Conservation (phyloP, 495 filamentous ascomycete genomes). For the Diplogelasinospora grovesii region DNA sequence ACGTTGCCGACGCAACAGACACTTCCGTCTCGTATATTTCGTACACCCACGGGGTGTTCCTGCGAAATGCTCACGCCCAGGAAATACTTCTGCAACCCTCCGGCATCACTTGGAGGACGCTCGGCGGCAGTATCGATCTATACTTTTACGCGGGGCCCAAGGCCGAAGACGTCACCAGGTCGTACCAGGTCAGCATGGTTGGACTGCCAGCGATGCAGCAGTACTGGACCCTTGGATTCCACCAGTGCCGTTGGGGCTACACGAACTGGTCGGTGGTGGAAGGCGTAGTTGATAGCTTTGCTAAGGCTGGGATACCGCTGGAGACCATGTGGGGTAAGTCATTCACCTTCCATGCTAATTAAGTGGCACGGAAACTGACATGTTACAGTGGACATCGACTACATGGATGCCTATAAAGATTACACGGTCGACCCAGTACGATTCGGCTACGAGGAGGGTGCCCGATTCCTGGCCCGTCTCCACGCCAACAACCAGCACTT, state of each 20-base stretch:
- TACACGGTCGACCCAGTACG: conserved; percentile 68
- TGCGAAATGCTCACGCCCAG: conserved; percentile 72
- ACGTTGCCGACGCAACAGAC: conserved; percentile 49
- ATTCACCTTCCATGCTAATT: not conserved
- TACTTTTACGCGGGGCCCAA: conserved; percentile 74
- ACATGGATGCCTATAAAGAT: conserved; percentile 62
- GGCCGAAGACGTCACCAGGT: conserved; percentile 60
- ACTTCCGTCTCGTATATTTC: conserved; percentile 50
- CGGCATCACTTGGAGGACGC: conserved; percentile 70
- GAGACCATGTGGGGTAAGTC: conserved; percentile 66
- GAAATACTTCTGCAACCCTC: conserved; percentile 60
- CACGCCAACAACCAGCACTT: conserved; percentile 66
- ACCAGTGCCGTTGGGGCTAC: conserved; percentile 83
- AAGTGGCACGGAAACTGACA: conserved; percentile 30
- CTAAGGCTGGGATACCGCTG: conserved; percentile 63
- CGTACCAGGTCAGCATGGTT: conserved; percentile 64
- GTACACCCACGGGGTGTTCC: conserved; percentile 76
- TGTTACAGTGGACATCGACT: conserved; percentile 73
- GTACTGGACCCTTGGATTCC: conserved; percentile 82
- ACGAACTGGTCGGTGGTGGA: conserved; percentile 65
- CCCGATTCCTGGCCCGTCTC: conserved; percentile 57
- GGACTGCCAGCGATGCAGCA: conserved; percentile 77
- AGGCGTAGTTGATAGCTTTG: conserved; percentile 73
- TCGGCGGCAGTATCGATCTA: conserved; percentile 76
- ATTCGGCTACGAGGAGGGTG: conserved; percentile 58